A percentile compares a stretch with the other conserved stretches of the same genome.
phyloP scores from a whole-genome alignment of 2,329 filamentous ascomycete species.

The Aspergillus unguis region DNA sequence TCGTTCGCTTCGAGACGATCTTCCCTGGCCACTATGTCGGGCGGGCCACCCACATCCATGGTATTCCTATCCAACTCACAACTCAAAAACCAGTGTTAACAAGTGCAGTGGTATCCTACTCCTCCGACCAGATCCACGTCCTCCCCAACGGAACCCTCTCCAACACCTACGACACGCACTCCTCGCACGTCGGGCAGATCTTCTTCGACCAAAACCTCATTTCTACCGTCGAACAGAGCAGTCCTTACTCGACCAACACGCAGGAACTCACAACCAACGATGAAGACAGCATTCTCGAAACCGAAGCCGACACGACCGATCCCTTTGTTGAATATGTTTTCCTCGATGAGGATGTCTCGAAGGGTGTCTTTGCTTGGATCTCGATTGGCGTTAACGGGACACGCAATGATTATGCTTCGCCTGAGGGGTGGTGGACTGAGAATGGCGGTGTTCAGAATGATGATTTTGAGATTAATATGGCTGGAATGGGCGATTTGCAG shows the following conservation, averaged over 20 bases:
- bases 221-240: slow-evolving; percentile 35
- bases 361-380: slow-evolving; percentile 18
- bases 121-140: slow-evolving; percentile 23
- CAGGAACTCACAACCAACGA: slow-evolving; percentile 15
- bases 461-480: not conserved
- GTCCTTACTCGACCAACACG: slow-evolving; percentile 31
- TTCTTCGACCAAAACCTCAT: slow-evolving; percentile 63
- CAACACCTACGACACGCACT: slow-evolving; percentile 41
- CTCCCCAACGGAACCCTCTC: slow-evolving; percentile 51
- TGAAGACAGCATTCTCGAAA: slow-evolving; percentile 13
- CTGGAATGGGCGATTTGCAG: not conserved
- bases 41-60: slow-evolving; percentile 1
- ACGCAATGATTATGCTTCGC: not conserved
- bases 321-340: slow-evolving; percentile 17
- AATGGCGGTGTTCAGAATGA: slow-evolving; percentile 1
- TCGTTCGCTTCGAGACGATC: slow-evolving; percentile 41
- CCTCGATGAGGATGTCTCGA: slow-evolving; percentile 12
- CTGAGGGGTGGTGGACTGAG: slow-evolving; percentile 3
- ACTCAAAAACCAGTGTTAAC: not conserved
- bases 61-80: not conserved
- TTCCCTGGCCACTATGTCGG: slow-evolving; percentile 49
- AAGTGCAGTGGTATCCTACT: slow-evolving; percentile 30
- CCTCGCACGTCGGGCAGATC: slow-evolving; percentile 61
- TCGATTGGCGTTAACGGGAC: slow-evolving; percentile 16
- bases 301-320: slow-evolving; percentile 17